Base-by-base conservation (phyloP, 192 early-diverging fungal genomes). In the Coemansia erecta region DNA sequence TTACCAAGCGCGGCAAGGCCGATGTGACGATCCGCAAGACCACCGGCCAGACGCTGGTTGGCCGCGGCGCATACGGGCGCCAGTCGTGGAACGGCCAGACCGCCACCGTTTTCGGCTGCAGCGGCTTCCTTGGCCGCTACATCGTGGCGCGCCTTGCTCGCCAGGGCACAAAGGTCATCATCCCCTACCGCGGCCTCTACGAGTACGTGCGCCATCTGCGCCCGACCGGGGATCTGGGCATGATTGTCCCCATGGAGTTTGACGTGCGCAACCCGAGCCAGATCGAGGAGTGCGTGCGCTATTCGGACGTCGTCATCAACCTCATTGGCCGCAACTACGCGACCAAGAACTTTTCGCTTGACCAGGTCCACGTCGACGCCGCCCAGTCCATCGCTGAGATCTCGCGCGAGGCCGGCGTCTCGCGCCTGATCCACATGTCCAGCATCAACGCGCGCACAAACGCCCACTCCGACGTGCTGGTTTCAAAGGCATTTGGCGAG, bases 301-400 rank as follows among this genome's bases (percentile, higher is more conserved):
- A 98, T 80, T 94, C 93, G 22, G 97, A 98, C 64, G 86, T 91
- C 43, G 94, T 98, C 58, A 91, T 93, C 74, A 98, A 98, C 71
- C 84, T 94, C 51, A 88, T 98, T 54, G 97, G 94, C 12, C 85
- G 89, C 66, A 90, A 93, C 81, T 95, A 88, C 59, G 85, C 86
- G 53, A 95, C 97, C 55, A 94, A 92, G 76, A 97, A 96, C 87
- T 98, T 94, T 68, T 83, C 84, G 10, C 88, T 92, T 62, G 78
- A 92, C 23, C 78, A 90, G 60, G 89, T 94, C 17, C 89, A 98
- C 67, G 84, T 93, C 50, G 89, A 94, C 47, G 90, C 85, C 48
- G 83, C 97, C 21, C 85, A 86, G 72, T 66, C 76, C 41, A 75
- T 98, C 57, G 97, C 97, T 17, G 82, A 87, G 68, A 76, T 90